Conservation (phyloP, 2,329 filamentous ascomycete species). For the Annulohypoxylon truncatum region DNA sequence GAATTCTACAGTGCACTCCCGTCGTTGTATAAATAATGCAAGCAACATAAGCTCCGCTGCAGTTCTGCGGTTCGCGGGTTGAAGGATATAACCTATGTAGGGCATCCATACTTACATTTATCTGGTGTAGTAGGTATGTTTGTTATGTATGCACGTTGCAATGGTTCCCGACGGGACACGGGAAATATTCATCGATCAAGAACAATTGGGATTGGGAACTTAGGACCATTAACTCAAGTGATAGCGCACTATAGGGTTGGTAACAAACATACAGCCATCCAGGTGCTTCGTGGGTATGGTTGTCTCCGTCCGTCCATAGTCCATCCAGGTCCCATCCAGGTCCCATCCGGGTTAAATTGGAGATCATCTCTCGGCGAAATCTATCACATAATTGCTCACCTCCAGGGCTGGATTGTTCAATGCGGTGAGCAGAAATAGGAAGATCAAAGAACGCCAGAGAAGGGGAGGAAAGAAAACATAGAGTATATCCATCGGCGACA, state of each 20-base stretch:
- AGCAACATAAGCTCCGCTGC: slow-evolving; percentile 41
- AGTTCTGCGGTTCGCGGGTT: slow-evolving; percentile 38
- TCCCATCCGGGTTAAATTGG: slow-evolving; percentile 33
- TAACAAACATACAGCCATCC: slow-evolving; percentile 29
- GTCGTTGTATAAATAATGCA: slow-evolving; percentile 39
- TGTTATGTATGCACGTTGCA: slow-evolving; percentile 26
- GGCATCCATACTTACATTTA: slow-evolving; percentile 24
- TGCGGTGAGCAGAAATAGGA: slow-evolving; percentile 30
- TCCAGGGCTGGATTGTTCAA: slow-evolving; percentile 32
- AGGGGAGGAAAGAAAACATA: slow-evolving; percentile 15
- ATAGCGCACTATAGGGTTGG: background rate
- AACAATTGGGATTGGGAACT: background rate
- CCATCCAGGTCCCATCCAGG: slow-evolving; percentile 29
- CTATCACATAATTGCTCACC: slow-evolving; percentile 30
- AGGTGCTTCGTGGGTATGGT: slow-evolving; percentile 12
- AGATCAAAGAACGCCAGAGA: slow-evolving; percentile 8
- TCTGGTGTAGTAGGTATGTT: slow-evolving; percentile 5
- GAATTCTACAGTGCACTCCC: slow-evolving; percentile 35
- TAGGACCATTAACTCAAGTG: background rate
- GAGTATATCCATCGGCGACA: slow-evolving; percentile 29
- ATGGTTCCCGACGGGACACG: slow-evolving; percentile 25
- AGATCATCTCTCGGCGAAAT: slow-evolving; percentile 20
- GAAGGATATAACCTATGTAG: slow-evolving; percentile 31
- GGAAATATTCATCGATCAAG: slow-evolving; percentile 17
- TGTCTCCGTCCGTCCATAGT: slow-evolving; percentile 13